Percentiles rank a stretch among this genome's conserved stretches.
Evolutionary conservation across 1,139 yeast species (phyloP).

Genomic region (Yamadazyma dushanensis): DNA sequence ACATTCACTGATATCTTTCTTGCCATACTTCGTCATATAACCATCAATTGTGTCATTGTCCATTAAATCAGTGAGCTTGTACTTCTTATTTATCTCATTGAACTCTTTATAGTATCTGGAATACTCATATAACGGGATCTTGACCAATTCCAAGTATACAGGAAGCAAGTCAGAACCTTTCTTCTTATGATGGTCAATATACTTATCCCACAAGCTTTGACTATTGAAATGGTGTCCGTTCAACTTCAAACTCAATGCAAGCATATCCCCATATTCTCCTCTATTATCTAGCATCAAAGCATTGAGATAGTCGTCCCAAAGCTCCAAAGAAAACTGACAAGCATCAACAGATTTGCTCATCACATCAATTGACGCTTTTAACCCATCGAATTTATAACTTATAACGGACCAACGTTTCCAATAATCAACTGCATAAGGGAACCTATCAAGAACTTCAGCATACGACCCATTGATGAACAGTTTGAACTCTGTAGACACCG

Average conservation of each 20-base stretch:
- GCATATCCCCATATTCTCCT: constrained; percentile 2
- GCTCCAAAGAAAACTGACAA: constrained; percentile 58
- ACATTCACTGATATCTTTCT: constrained; percentile 20
- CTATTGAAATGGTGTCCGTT: constrained; percentile 62
- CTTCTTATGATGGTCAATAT: constrained; percentile 47
- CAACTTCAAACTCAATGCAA: constrained; percentile 8
- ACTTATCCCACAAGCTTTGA: constrained; percentile 66
- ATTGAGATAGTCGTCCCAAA: constrained; percentile 65
- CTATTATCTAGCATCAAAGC: constrained; percentile 29
- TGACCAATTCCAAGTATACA: constrained; percentile 42
- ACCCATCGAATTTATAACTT: constrained; percentile 55
- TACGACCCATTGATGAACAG: constrained; percentile 21
- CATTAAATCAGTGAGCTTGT: constrained; percentile 30
- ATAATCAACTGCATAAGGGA: constrained; percentile 56
- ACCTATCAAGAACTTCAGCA: constrained; percentile 41
- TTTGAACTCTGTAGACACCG: constrained; percentile 22
- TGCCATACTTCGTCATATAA: constrained; percentile 23
- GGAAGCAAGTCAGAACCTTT: constrained; percentile 18
- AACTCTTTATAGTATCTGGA: constrained; percentile 61
- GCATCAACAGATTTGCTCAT: constrained; percentile 47
- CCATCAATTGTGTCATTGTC: constrained; percentile 17
- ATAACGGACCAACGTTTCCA: constrained; percentile 63
- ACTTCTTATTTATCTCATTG: constrained; percentile 39
- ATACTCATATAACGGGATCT: constrained; percentile 68
- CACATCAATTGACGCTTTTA: constrained; percentile 46